Evolutionary conservation across 2,329 filamentous ascomycete genomes (phyloP), one percentile per base, ranked within the genome.

Genomic region (Colletotrichum lini): DNA sequence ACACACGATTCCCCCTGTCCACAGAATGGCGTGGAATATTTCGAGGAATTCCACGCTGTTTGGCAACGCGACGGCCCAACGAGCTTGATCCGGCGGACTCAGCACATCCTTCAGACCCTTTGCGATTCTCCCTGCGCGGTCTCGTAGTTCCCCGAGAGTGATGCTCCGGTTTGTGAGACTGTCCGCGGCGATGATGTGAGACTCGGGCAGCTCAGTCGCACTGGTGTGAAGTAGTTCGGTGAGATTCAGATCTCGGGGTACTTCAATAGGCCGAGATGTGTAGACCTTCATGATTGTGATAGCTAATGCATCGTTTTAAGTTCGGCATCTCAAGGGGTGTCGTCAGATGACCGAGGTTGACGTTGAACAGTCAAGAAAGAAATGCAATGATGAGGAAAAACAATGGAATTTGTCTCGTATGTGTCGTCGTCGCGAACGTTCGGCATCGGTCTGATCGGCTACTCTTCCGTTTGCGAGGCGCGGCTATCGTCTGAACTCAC

Each of bases 41-140:
- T 85, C 84, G 2, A 85, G 76, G 65, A 83, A 84, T 15, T 85
- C 83, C 40, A 84, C 82, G 52, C 81, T 83, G 72, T 85, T 85
- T 6, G 84, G 84, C 7, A 85, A 74, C 7, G 84, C 78, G n/a
- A 85, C 76, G 0, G 79, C 82, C 82, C 82, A 84, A 66, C 80
- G 78, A 8, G 80, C 77, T 57, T 82, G 81, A 58, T 83, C 80
- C 30, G 67, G 62, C 6, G 81, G 82, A 2, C 72, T 72, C 30
- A 82, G 76, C 5, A 74, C 76, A 23, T 77, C 73, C 16, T 77
- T 72, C 16, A 85, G 74, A 1, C 84, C 83, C 40, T 81, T 78
- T 21, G 83, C 83, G 23, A 85, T 77, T 35, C 80, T 77, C 1
- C 83, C 83, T 3, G 84, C 81, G 12, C 79, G 79, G 38, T 80